Base-by-base conservation (phyloP, 1,284 basidiomycete species). In the Fomitopsis betulina region DNA sequence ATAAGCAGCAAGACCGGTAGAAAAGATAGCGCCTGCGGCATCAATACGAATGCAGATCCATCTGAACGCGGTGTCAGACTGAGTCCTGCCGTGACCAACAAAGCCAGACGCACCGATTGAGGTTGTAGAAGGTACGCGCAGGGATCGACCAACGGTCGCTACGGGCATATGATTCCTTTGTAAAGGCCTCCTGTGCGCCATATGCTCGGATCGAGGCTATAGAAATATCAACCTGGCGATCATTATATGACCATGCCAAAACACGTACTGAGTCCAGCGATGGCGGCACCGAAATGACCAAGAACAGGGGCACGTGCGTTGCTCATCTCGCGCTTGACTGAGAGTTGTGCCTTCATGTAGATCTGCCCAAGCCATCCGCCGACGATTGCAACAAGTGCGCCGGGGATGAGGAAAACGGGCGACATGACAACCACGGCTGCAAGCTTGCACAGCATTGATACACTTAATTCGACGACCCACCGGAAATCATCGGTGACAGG, bases 251-350 rank as follows among this genome's bases (percentile, higher is more conserved):
- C 40, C 8, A 6, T 4, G 13, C 40, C 23, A 17, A 32, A 19
- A 6, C 49, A 35, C 49, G 30, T 21, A 86, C 83, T 73, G 27
- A 91, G 74, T 25, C 89, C 89, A 23, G 79, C 72, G 42, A 90
- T 79, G 0, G 86, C 82, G 35, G 86, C 83, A 12, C 84, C 82
- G 62, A 91, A 86, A 62, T 85, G 83, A 45, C 81, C 83, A 58
- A 87, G 77, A 6, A 90, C 79, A 0, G 87, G 87, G 5, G 82
- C 74, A 58, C 77, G 79, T 13, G 83, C 79, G 67, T 86, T 87
- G 27, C 79, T 82, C 84, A 85, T 85, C 65, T 87, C 82, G 17
- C 84, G 78, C 65, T 91, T 91, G 53, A 90, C 84, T n/a, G 84
- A 81, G 19, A 91, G 75, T 68, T 91, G 89, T 15, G 84, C 84